Evolutionary conservation across 2,329 filamentous ascomycete genomes (phyloP).

Genomic region (Fusarium ramigenum): DNA sequence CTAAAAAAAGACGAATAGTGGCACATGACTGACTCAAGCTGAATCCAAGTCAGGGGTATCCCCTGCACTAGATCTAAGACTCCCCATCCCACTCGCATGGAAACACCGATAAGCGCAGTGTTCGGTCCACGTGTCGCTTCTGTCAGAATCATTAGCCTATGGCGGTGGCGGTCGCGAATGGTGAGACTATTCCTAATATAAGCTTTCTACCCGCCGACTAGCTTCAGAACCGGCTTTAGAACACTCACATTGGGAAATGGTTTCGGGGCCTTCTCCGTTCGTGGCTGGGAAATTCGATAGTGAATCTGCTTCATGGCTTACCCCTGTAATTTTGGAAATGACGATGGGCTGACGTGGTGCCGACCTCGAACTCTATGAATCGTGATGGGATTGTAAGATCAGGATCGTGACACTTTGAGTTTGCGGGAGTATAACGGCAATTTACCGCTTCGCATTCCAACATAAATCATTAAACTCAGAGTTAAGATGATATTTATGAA

Average conservation of each 20-base stretch:
- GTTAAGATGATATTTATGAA: rapidly evolving
- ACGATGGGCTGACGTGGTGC: neutral
- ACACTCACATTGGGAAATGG: neutral
- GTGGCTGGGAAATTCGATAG: neutral
- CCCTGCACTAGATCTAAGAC: neutral
- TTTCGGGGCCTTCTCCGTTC: neutral
- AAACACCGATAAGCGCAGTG: neutral
- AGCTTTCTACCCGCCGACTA: neutral
- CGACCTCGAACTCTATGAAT: neutral
- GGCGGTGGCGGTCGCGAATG: neutral
- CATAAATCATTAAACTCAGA: neutral
- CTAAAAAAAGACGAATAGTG: neutral
- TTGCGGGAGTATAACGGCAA: rapidly evolving
- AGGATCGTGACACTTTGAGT: neutral
- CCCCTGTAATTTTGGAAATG: neutral
- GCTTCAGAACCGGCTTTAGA: neutral
- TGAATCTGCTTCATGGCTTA: neutral
- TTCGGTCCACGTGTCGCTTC: neutral
- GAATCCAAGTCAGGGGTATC: neutral
- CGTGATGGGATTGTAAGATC: neutral
- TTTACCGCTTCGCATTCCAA: neutral
- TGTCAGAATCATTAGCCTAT: neutral
- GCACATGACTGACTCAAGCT: neutral
- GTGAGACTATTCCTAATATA: neutral
- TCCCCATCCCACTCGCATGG: neutral